phyloP scores from a whole-genome alignment of 2,329 filamentous ascomycete genomes.

The Onygenales sp. region DNA sequence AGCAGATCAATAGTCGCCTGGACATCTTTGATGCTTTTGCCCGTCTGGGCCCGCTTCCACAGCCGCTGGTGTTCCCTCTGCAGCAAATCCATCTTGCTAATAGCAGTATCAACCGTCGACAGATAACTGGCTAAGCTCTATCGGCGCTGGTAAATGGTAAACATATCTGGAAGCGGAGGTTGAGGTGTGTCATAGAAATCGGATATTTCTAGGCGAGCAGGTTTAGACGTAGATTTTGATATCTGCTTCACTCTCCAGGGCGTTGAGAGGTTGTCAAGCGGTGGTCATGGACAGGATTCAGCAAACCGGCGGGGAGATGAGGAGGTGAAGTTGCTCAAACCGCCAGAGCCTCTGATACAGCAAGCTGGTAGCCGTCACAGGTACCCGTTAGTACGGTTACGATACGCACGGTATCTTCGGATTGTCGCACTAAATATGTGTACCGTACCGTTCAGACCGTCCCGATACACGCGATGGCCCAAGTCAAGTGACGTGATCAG shows the following conservation, averaged over 20 bases:
- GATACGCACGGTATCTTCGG: too few species aligned
- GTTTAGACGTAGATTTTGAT: neutral
- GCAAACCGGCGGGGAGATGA: neutral
- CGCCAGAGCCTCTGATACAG: neutral
- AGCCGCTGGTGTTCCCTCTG: slow-evolving; percentile 67
- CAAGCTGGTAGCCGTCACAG: too few species aligned
- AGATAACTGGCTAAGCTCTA: slow-evolving; percentile 18
- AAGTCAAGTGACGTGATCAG: neutral
- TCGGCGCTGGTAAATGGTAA: neutral
- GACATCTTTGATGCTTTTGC: slow-evolving; percentile 65
- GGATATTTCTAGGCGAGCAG: neutral
- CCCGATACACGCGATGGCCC: neutral
- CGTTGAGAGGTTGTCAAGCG: neutral
- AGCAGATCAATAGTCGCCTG: slow-evolving; percentile 75
- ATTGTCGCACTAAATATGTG: neutral
- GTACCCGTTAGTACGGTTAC: too few species aligned
- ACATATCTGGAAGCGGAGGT: neutral
- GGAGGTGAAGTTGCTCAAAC: neutral
- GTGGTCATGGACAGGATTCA: neutral
- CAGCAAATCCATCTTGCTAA: slow-evolving; percentile 49
- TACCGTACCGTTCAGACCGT: neutral
- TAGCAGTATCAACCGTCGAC: slow-evolving; percentile 16
- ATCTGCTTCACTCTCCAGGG: neutral
- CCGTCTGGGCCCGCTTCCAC: slow-evolving; percentile 58
- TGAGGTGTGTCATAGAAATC: neutral